phyloP scores from a whole-genome alignment of 2,329 filamentous ascomycete species.

The Tolypocladium cylindrosporum region DNA sequence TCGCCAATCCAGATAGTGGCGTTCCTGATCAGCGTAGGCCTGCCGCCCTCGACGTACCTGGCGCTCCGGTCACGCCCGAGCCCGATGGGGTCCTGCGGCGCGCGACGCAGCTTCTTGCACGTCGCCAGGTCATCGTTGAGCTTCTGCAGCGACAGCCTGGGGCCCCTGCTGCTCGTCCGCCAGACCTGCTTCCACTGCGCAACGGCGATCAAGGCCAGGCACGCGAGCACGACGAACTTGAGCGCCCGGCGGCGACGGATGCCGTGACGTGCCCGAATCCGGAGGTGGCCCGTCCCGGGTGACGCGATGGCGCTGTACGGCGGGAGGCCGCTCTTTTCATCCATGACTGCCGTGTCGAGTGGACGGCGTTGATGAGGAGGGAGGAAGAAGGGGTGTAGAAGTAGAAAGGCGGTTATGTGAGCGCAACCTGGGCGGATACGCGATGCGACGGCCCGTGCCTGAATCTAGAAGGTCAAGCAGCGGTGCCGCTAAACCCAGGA shows the following conservation, averaged over 20 bases:
- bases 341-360: constrained; percentile 11
- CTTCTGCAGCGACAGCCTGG: constrained; percentile 38
- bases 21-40: constrained; percentile 54
- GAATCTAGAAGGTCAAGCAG: neutral
- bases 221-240: constrained; percentile 32
- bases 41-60: constrained; percentile 47
- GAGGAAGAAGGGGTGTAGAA: too few relatives aligned
- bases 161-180: constrained; percentile 12
- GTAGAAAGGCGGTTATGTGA: neutral
- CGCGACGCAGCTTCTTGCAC: constrained; percentile 44
- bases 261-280: constrained; percentile 13
- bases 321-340: constrained; percentile 33
- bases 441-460: neutral
- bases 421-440: neutral
- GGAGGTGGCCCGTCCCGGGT: constrained; percentile 4
- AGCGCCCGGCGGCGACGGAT: constrained; percentile 34
- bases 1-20: constrained; percentile 59
- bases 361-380: neutral
- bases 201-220: constrained; percentile 40
- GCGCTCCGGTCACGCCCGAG: constrained; percentile 48
- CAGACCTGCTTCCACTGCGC: constrained; percentile 36
- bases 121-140: constrained; percentile 43
- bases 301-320: constrained; percentile 29
- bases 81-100: constrained; percentile 45
- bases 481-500: neutral